A percentile compares a stretch with the other conserved stretches of the same genome.
These are phyloP conservation scores for Lasiosphaeria miniovina DNA, from an alignment of 495 filamentous ascomycete species.

Conservation along the genomic window DNA sequence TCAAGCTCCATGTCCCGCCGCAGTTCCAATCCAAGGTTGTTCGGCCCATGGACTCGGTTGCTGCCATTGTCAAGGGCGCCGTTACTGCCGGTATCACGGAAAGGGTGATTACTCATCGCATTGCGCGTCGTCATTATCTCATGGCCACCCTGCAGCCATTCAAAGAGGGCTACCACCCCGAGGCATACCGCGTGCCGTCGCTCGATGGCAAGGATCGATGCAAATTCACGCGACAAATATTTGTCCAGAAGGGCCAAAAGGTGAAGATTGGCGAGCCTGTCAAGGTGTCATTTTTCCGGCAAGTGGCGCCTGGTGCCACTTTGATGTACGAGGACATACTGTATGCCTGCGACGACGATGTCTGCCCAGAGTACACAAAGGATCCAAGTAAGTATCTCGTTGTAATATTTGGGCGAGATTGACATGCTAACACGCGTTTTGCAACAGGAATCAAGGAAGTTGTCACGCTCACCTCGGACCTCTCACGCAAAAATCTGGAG, in stretches of 20 bases:
- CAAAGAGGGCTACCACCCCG: slow-evolving; percentile 97
- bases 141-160: slow-evolving; percentile 99
- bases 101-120: slow-evolving; percentile 91
- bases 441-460: slow-evolving; percentile 93
- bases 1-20: slow-evolving; percentile 77
- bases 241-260: slow-evolving; percentile 97
- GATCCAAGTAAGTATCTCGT: slow-evolving; percentile 81
- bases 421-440: slow-evolving; percentile 28
- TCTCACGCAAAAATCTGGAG: slow-evolving; percentile 96
- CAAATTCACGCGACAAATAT: slow-evolving; percentile 98
- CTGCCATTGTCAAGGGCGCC: slow-evolving; percentile 73
- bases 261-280: slow-evolving; percentile 99
- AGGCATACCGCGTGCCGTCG: slow-evolving; percentile 94
- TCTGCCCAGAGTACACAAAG: slow-evolving; percentile 98
- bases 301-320: slow-evolving; percentile 94
- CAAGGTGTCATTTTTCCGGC: slow-evolving; percentile 97
- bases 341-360: slow-evolving; percentile 96
- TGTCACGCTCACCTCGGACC: slow-evolving; percentile 93
- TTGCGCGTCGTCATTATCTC: slow-evolving; percentile 96
- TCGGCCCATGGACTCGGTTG: slow-evolving; percentile 73
- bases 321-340: slow-evolving; percentile 99
- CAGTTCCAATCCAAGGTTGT: slow-evolving; percentile 78
- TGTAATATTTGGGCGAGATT: background rate
- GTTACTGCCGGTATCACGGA: slow-evolving; percentile 93
- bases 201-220: slow-evolving; percentile 96